phyloP scores from a whole-genome alignment of 257 asterid genomes.

The Galeopsis tetrahit region DNA sequence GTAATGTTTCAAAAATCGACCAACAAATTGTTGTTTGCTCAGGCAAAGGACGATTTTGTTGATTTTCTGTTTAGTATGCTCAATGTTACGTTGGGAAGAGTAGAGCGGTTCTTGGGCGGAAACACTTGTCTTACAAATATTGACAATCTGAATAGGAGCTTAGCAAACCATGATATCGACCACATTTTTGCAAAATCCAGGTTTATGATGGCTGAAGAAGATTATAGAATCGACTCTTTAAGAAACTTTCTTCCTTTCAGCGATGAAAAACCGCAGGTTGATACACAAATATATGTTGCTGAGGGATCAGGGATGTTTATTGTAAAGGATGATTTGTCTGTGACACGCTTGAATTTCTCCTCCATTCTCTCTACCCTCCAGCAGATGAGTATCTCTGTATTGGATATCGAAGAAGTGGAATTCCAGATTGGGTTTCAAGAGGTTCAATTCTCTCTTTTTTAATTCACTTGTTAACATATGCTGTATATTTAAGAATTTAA shows the following conservation, averaged over 20 bases:
- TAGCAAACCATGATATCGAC: background rate
- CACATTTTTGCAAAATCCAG: too few species aligned
- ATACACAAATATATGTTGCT: background rate
- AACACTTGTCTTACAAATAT: slow-evolving; percentile 18
- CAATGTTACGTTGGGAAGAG: slow-evolving; percentile 27
- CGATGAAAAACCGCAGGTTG: too few species aligned
- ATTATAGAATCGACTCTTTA: background rate
- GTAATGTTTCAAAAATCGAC: too few species aligned
- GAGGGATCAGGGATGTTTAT: slow-evolving; percentile 4
- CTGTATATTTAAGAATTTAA: too few species aligned
- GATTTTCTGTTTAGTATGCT: slow-evolving; percentile 31
- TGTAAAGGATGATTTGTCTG: slow-evolving; percentile 25
- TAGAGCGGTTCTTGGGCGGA: slow-evolving; percentile 20
- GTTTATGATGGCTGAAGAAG: background rate
- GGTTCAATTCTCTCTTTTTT: background rate
- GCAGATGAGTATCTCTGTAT: background rate
- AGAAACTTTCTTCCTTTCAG: too few species aligned
- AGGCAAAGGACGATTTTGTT: background rate
- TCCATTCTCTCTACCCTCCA: background rate
- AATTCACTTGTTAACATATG: too few species aligned
- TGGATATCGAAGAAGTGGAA: background rate
- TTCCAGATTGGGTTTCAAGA: background rate
- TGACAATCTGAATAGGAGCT: slow-evolving; percentile 31
- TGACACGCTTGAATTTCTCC: background rate
- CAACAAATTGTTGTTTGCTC: too few species aligned